Evolutionary conservation across 345 rosid genomes (phyloP), one percentile per base, ranked within the genome.

Genomic region (Lumnitzera littorea): DNA sequence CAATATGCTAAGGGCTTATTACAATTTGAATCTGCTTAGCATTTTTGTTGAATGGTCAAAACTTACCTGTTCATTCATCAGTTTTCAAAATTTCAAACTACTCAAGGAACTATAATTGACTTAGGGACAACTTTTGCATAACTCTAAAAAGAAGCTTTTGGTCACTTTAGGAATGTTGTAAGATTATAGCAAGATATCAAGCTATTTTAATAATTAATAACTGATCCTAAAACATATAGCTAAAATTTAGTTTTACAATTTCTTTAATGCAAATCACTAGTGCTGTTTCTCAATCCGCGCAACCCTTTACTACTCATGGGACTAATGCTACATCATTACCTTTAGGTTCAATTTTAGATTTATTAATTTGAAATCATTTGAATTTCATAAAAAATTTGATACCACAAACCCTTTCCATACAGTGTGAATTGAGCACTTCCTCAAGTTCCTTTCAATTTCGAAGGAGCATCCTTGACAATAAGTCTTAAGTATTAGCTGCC

Each of bases 41-140:
- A 88, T 95, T 65, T 82, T 95, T 5, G 95, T 20, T 95, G 24
- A 78, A 68, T 52, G 88, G 96, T 10, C 86, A 80, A 72, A 64
- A 61, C 55, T 72, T 95, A 50, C 64, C 85, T 1, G 82, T 95
- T 59, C 78, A 91, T 71, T 70, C 86, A 2, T 83, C 97, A 0
- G 89, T 82, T 46, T 95, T 91, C 62, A 75, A 81, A 50, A 79
- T 97, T 25, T 78, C 96, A 68, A 20, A 76, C 55, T 64, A 84
- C 63, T 56, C 80, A 70, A 60, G 99, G 99, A 72, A 91, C 99
- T 6, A 95, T 95, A 65, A 64, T 95, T 43, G 99, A 95, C 71
- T 86, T 96, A 13, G 99, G 99, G 53, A 95, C 99, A 57, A 91
- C 99, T 62, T 74, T 95, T 72, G 96, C 99, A 1, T 95, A 95